Evolutionary conservation across 768 basidiomycete species (phyloP), one percentile per base, ranked within the genome.

Genomic region (Lanmaoa pseudosensibilis): DNA sequence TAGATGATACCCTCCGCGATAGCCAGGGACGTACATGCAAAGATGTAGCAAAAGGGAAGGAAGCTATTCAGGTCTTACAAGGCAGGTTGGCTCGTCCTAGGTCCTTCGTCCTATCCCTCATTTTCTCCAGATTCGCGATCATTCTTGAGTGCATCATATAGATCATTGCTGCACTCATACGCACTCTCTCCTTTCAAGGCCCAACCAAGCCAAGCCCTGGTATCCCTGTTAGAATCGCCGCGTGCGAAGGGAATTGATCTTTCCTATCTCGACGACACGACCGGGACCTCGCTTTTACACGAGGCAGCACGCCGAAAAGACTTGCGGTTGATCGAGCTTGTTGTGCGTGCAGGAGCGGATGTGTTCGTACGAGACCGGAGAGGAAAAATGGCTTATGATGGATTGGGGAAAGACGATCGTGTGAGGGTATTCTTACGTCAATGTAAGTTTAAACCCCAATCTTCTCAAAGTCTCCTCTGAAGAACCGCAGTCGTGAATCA

Each of bases 231-330:
- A 15, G 78, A 80, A 16, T 87, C 83, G 19, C 87, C 91, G 0
- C 83, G 94, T 4, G 80, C 83, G 5, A 79, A 79, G 15, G 84
- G 83, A 33, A 74, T 95, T 10, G 86, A 96, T 70, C 80, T 97
- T 16, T 86, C 86, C 0, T 88, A 89, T 54, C 77, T 94, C 13
- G 93, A 96, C 60, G 83, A 88, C 48, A 77, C 80, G n/a, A 81
- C 85, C 2, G 94, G 94, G 0, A 80, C 81, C 3, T 85, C 90
- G 0, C 72, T 97, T 6, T 77, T 98, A 1, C 95, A 98, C 60
- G 94, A 95, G 69, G 92, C 94, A 1, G 90, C 91, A 0, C 77
- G 82, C 36, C 79, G 93, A 16, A 87, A 87, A 56, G 92, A 97
- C 65, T 74, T 96, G 21, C 78, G 85, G 5, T 73, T 96, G 19